phyloP scores from a whole-genome alignment of 225 moss, liverwort and hornwort genomes.

The Pseudoscleropodium purum region DNA sequence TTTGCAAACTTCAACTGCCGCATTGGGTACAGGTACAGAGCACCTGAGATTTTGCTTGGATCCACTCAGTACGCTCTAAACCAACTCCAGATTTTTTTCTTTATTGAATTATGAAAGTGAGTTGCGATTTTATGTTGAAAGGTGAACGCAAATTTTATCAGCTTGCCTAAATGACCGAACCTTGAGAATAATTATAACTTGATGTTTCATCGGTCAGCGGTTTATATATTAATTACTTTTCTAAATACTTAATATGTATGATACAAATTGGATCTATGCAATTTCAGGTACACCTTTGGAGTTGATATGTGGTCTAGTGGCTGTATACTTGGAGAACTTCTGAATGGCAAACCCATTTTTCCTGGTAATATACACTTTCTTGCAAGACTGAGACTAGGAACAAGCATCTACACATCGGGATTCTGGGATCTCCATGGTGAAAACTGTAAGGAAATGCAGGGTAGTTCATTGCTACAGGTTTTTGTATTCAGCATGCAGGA shows the following conservation, averaged over 20 bases:
- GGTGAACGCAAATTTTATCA: neutral
- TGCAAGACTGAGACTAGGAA: neutral
- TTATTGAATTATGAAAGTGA: neutral
- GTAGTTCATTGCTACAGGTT: neutral
- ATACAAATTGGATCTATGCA: neutral
- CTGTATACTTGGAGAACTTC: conserved; percentile 86
- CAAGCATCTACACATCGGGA: neutral
- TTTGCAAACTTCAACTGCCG: neutral
- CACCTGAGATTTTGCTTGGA: conserved; percentile 89
- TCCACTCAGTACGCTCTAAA: conserved; percentile 61
- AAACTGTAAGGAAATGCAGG: neutral
- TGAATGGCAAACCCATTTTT: conserved; percentile 81
- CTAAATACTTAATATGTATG: neutral
- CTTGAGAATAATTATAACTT: neutral
- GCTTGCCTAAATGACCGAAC: neutral
- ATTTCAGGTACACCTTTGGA: conserved; percentile 79
- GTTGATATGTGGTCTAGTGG: conserved; percentile 99
- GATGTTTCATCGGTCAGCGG: neutral
- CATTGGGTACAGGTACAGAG: conserved; percentile 69
- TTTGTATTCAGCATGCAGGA: neutral
- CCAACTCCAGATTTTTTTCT: neutral
- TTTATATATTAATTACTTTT: neutral
- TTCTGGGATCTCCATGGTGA: neutral
- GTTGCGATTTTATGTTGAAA: neutral
- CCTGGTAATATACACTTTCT: conserved; percentile 43